These are phyloP conservation scores for Leccinum broughii DNA, from an alignment of 768 basidiomycete species.

Conservation along the genomic window DNA sequence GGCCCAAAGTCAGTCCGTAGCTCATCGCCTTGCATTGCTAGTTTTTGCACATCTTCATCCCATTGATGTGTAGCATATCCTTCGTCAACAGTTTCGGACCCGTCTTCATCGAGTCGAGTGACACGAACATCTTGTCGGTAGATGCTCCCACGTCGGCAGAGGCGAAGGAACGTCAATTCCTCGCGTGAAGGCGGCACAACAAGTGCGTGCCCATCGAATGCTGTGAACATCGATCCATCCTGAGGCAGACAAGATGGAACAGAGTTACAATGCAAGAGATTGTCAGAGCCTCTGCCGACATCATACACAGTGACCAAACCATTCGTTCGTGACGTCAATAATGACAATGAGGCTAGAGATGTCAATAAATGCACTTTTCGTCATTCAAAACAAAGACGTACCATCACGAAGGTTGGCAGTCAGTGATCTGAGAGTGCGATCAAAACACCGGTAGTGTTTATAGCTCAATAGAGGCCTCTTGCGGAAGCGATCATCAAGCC, in stretches of 20 bases:
- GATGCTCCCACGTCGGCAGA: constrained; percentile 50
- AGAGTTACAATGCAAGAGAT: constrained; percentile 45
- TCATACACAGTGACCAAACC: constrained; percentile 65
- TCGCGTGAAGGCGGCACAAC: constrained; percentile 30
- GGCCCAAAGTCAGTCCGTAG: constrained; percentile 42
- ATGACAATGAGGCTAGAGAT: constrained; percentile 47
- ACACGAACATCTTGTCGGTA: constrained; percentile 41
- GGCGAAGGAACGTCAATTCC: constrained; percentile 42
- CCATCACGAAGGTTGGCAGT: constrained; percentile 40
- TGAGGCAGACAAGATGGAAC: constrained; percentile 43
- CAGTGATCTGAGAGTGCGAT: constrained; percentile 52
- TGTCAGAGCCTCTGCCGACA: constrained; percentile 42
- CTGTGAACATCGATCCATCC: constrained; percentile 22
- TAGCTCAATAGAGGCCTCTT: constrained; percentile 58
- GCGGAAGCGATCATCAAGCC: constrained; percentile 68
- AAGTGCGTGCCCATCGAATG: constrained; percentile 35
- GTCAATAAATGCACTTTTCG: neutral
- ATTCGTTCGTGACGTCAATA: constrained; percentile 62
- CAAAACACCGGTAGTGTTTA: constrained; percentile 59
- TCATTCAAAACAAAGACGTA: constrained; percentile 17
- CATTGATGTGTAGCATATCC: constrained; percentile 31
- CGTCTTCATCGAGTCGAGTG: constrained; percentile 14
- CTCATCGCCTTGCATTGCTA: constrained; percentile 33
- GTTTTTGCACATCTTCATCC: constrained; percentile 40
- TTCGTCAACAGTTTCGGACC: constrained; percentile 1